Evolutionary conservation across 805 yeast species (phyloP).

Genomic region (Suhomyces canberraensis): DNA sequence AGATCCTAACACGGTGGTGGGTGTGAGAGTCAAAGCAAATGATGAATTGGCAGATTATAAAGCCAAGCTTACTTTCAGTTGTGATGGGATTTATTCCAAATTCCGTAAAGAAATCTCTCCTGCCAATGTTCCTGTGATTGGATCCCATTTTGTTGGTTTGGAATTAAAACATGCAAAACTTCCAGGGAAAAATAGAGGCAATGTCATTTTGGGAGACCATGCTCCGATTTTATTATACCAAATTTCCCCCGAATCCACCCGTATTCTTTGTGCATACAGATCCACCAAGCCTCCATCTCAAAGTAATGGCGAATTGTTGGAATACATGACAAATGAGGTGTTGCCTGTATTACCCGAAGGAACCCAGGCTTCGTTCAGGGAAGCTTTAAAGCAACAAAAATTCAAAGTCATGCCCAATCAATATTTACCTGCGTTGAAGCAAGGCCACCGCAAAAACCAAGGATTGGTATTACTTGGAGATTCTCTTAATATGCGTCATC

Average conservation of each 20-base stretch:
- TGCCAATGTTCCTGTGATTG: conserved; percentile 62
- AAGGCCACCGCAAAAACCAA: conserved; percentile 46
- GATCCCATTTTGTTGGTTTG: conserved; percentile 85
- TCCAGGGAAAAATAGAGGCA: conserved; percentile 78
- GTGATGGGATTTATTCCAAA: conserved; percentile 94
- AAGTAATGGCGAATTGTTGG: conserved; percentile 51
- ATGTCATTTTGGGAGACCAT: conserved; percentile 81
- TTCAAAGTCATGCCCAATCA: conserved; percentile 93
- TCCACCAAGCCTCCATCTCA: conserved; percentile 69
- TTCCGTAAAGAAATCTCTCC: conserved; percentile 72
- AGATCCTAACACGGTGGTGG: conserved; percentile 51
- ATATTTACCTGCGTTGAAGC: conserved; percentile 73
- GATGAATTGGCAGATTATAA: conserved; percentile 29
- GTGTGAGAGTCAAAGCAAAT: conserved; percentile 60
- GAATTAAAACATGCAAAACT: conserved; percentile 70
- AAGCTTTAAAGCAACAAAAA: conserved; percentile 54
- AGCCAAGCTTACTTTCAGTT: conserved; percentile 68
- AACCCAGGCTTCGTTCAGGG: conserved; percentile 62
- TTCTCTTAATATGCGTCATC: conserved; percentile 96
- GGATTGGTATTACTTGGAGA: conserved; percentile 89
- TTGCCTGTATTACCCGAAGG: conserved; percentile 64
- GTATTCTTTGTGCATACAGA: conserved; percentile 86
- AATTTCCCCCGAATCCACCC: conserved; percentile 74
- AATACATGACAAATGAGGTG: conserved; percentile 59
- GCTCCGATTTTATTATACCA: conserved; percentile 90